These are phyloP conservation scores for Pisolithus thermaeus DNA, from an alignment of 1,284 basidiomycete species.

Conservation along the genomic window DNA sequence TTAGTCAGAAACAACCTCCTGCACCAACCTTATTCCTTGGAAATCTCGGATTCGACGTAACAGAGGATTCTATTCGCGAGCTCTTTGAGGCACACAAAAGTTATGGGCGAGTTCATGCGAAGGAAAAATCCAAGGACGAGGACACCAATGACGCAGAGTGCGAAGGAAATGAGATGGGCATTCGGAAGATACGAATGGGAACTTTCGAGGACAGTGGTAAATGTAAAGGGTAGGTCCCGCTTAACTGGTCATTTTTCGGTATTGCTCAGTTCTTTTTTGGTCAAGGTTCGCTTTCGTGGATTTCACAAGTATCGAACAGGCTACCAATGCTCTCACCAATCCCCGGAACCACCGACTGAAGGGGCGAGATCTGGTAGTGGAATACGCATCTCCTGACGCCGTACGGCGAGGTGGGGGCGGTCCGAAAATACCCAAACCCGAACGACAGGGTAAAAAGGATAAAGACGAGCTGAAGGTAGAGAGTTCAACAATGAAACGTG, in stretches of 20 bases:
- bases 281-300: constrained; percentile 92
- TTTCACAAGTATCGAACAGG: constrained; percentile 74
- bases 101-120: constrained; percentile 24
- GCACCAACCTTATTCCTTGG: constrained; percentile 84
- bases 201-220: constrained; percentile 93
- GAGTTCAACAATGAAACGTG: neutral
- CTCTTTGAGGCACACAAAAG: constrained; percentile 64
- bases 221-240: constrained; percentile 83
- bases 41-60: constrained; percentile 84
- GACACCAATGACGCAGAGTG: constrained; percentile 25
- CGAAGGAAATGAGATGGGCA: constrained; percentile 50
- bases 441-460: constrained; percentile 11
- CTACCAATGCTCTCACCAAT: constrained; percentile 81
- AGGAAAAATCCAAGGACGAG: constrained; percentile 16
- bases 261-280: neutral
- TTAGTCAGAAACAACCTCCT: constrained; percentile 77
- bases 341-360: constrained; percentile 80
- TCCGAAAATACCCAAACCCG: constrained; percentile 19
- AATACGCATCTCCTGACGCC: constrained; percentile 84
- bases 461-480: constrained; percentile 1
- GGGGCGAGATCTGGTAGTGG: constrained; percentile 82
- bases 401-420: constrained; percentile 60
- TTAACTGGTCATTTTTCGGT: neutral
- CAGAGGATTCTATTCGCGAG: constrained; percentile 68
- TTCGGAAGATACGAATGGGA: constrained; percentile 88